Evolutionary conservation across 352 stramenopile species (phyloP).

Genomic region (Globisporangium cystogenes): DNA sequence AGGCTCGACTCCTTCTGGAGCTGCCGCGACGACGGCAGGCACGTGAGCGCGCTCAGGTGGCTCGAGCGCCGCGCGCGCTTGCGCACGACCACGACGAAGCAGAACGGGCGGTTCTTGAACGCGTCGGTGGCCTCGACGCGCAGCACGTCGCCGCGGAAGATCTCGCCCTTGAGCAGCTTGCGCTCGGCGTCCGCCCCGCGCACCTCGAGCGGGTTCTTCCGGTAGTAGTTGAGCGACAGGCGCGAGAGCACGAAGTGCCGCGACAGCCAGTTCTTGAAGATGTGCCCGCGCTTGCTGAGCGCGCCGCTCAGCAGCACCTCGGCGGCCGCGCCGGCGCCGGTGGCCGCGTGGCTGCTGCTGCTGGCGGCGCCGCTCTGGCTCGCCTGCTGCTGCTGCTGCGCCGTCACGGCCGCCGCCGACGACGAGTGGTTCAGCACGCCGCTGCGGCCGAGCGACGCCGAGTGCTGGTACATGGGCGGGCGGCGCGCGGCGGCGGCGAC

Average conservation of each 20-base stretch:
- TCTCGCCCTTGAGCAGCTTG: conserved; percentile 60
- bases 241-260: conserved; percentile 66
- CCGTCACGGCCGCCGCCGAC: background rate
- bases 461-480: conserved; percentile 1
- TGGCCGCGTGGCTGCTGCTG: background rate
- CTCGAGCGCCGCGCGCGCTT: conserved; percentile 42
- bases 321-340: too few species aligned
- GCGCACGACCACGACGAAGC: conserved; percentile 55
- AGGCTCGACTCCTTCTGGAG: conserved; percentile 62
- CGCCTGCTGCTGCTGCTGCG: background rate
- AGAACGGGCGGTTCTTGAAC: conserved; percentile 59
- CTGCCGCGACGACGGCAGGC: conserved; percentile 26
- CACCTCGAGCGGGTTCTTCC: conserved; percentile 48
- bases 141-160: conserved; percentile 48
- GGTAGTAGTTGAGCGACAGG: conserved; percentile 58
- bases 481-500: too few species aligned
- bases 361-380: background rate
- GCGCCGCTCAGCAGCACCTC: conserved; percentile 57
- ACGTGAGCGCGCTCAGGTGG: conserved; percentile 21
- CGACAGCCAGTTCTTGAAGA: conserved; percentile 74
- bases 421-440: background rate
- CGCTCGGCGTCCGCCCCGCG: conserved; percentile 34
- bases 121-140: conserved; percentile 48
- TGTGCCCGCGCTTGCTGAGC: conserved; percentile 62
- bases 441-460: background rate